These are phyloP conservation scores for Penicillium brevicompactum DNA, from an alignment of 2,329 filamentous ascomycete genomes.

Conservation along the genomic window DNA sequence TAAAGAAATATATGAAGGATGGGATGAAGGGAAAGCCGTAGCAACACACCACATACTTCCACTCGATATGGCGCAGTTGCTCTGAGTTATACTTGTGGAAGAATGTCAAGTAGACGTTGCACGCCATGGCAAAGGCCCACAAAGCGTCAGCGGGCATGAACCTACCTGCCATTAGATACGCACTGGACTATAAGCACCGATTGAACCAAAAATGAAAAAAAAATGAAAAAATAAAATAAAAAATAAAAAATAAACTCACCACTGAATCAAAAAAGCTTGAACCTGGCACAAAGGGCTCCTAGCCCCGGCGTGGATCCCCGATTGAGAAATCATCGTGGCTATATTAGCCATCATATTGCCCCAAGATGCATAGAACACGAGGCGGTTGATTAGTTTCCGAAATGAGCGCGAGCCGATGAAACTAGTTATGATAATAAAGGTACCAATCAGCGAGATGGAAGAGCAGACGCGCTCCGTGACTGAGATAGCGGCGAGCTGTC, in stretches of 20 bases:
- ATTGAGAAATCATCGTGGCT: slow-evolving; percentile 68
- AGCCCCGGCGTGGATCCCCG: too few relatives aligned
- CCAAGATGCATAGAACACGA: slow-evolving; percentile 81
- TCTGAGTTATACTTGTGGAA: slow-evolving; percentile 71
- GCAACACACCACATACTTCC: slow-evolving; percentile 68
- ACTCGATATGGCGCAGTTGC: slow-evolving; percentile 67
- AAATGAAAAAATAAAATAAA: too few relatives aligned
- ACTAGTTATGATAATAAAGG: slow-evolving; percentile 70
- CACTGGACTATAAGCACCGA: too few relatives aligned
- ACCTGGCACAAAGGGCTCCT: slow-evolving; percentile 67
- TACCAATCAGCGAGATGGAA: slow-evolving; percentile 70
- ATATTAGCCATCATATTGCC: slow-evolving; percentile 79
- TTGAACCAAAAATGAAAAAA: too few relatives aligned
- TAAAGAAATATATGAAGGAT: slow-evolving; percentile 67
- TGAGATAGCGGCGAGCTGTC: slow-evolving; percentile 51
- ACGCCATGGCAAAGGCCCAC: slow-evolving; percentile 80
- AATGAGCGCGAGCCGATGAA: slow-evolving; percentile 69
- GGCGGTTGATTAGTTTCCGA: slow-evolving; percentile 82
- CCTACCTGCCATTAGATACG: slow-evolving; percentile 47
- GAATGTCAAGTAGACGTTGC: slow-evolving; percentile 81
- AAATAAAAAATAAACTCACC: slow-evolving; percentile 55
- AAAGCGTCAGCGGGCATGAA: slow-evolving; percentile 76
- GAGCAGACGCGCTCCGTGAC: slow-evolving; percentile 71
- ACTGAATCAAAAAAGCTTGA: slow-evolving; percentile 79
- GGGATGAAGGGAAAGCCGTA: slow-evolving; percentile 75